Conservation (phyloP, 495 filamentous ascomycete species). For the Parathielavia appendiculata region DNA sequence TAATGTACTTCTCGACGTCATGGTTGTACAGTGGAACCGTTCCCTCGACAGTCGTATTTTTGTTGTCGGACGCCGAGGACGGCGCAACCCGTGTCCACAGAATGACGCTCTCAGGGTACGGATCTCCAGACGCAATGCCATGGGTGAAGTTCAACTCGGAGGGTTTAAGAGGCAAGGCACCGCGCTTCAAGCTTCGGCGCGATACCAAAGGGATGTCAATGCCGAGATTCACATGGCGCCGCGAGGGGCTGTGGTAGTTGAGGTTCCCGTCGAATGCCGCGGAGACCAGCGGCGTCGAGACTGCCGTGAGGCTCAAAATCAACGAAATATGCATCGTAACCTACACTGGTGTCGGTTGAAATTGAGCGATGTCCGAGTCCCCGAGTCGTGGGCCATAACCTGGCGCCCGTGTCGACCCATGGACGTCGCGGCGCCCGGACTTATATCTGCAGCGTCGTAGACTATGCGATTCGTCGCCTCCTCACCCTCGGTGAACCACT, state of each 20-base stretch:
- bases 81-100: slow-evolving; percentile 60
- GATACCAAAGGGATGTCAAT: slow-evolving; percentile 47
- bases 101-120: slow-evolving; percentile 56
- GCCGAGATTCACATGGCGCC: slow-evolving; percentile 45
- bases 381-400: neutral
- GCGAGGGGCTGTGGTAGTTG: slow-evolving; percentile 57
- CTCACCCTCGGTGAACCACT: slow-evolving; percentile 1
- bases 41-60: slow-evolving; percentile 51
- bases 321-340: neutral
- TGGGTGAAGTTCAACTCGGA: slow-evolving; percentile 26
- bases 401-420: too few species aligned
- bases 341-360: neutral
- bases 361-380: neutral
- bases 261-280: slow-evolving; percentile 44
- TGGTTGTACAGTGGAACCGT: slow-evolving; percentile 54
- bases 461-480: neutral
- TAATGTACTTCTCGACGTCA: slow-evolving; percentile 47
- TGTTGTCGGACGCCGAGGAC: slow-evolving; percentile 44
- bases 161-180: slow-evolving; percentile 53
- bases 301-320: slow-evolving; percentile 5
- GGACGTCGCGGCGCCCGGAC: neutral
- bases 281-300: slow-evolving; percentile 3
- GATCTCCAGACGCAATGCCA: slow-evolving; percentile 57
- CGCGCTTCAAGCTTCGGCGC: slow-evolving; percentile 39
- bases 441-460: neutral